Evolutionary conservation across 2,329 filamentous ascomycete species (phyloP).

Genomic region (Pseudonectria foliicola): DNA sequence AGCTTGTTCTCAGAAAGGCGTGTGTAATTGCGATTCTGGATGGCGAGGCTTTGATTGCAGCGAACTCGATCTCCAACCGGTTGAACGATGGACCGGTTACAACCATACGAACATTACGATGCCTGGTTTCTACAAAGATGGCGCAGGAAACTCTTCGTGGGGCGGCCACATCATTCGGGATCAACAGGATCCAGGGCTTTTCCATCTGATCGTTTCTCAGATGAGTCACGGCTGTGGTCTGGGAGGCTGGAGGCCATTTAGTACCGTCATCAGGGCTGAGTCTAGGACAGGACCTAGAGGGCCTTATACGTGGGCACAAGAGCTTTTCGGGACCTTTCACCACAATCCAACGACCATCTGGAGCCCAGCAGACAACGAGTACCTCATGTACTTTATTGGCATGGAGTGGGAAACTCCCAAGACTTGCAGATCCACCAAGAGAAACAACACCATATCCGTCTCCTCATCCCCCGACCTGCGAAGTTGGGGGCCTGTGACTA

Average conservation of each 20-base stretch:
- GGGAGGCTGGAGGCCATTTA: constrained; percentile 34
- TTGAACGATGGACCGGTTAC: constrained; percentile 31
- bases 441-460: constrained; percentile 15
- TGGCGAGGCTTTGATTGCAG: constrained; percentile 34
- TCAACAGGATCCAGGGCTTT: constrained; percentile 25
- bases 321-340: constrained; percentile 31
- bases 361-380: constrained; percentile 31
- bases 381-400: constrained; percentile 36
- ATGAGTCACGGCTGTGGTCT: constrained; percentile 35
- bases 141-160: constrained; percentile 35
- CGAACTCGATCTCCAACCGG: constrained; percentile 32
- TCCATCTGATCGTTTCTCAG: constrained; percentile 35
- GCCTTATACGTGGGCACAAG: constrained; percentile 31
- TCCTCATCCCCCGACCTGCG: background rate
- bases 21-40: constrained; percentile 26
- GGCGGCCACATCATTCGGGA: constrained; percentile 36
- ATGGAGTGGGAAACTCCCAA: constrained; percentile 3
- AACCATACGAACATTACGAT: constrained; percentile 28
- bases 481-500: background rate
- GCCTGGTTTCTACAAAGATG: constrained; percentile 2
- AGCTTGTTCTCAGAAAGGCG: constrained; percentile 1
- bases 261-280: constrained; percentile 34
- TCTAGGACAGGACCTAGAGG: constrained; percentile 32
- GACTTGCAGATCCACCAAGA: constrained; percentile 1
- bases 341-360: constrained; percentile 36